Percentiles rank a stretch among this genome's conserved stretches.
These are phyloP conservation scores for bread wheat (Triticum aestivum) DNA, from an alignment of 176 grass and related monocot species.

Conservation along the genomic window DNA sequence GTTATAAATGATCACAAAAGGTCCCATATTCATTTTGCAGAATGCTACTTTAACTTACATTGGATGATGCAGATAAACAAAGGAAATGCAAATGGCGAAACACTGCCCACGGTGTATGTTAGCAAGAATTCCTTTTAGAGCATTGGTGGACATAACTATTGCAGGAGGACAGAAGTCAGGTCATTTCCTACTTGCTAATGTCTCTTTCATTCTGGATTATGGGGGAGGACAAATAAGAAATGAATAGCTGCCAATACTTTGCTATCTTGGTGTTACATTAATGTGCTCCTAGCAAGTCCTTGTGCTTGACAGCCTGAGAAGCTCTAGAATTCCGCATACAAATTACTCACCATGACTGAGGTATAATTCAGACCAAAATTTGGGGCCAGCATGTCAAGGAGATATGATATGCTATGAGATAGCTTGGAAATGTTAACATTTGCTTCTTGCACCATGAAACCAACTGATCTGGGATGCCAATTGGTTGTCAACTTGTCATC, in stretches of 20 bases:
- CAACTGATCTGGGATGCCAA: constrained; percentile 29
- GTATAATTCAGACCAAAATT: constrained; percentile 25
- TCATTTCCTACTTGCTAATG: background rate
- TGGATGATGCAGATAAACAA: background rate
- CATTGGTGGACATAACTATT: constrained; percentile 5
- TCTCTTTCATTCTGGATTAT: constrained; percentile 27
- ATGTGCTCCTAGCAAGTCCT: constrained; percentile 25
- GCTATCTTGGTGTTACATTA: constrained; percentile 5
- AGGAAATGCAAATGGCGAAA: background rate
- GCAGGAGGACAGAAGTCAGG: constrained; percentile 8
- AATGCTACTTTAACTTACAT: background rate
- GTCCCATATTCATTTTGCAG: constrained; percentile 4
- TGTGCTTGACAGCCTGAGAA: background rate
- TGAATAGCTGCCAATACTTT: constrained; percentile 14
- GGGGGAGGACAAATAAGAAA: constrained; percentile 19
- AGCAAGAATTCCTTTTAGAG: background rate
- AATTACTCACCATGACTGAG: constrained; percentile 2
- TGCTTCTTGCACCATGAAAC: constrained; percentile 25
- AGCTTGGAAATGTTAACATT: constrained; percentile 3
- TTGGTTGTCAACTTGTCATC: constrained; percentile 28
- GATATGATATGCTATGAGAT: background rate
- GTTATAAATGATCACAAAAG: background rate
- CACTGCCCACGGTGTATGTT: background rate
- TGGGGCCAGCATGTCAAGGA: background rate
- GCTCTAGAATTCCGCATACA: constrained; percentile 25